A percentile compares a stretch with the other conserved stretches of the same genome.
phyloP scores from a whole-genome alignment of 805 yeast species.

The Candida nanaspora region DNA sequence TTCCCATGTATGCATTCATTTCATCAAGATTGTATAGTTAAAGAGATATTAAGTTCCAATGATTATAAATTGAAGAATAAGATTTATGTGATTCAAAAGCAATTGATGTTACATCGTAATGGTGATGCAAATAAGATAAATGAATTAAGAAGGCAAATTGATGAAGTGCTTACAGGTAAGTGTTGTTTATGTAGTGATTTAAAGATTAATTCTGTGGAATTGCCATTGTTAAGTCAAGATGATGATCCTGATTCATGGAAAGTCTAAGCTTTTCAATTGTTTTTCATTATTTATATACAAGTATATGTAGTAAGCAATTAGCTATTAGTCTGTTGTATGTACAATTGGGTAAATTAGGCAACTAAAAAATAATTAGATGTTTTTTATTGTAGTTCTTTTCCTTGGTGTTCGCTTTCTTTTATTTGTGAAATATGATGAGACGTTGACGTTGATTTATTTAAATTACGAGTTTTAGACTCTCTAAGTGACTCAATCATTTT shows the following conservation, averaged over 20 bases:
- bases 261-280: constrained; percentile 11
- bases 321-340: no score
- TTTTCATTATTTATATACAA: not conserved
- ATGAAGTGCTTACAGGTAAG: constrained; percentile 48
- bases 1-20: constrained; percentile 90
- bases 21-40: constrained; percentile 82
- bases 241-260: constrained; percentile 41
- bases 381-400: not conserved
- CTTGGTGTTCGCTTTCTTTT: no score
- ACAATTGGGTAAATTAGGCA: no score
- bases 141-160: constrained; percentile 41
- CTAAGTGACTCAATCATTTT: constrained; percentile 35
- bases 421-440: no score
- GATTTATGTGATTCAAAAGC: constrained; percentile 46
- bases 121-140: constrained; percentile 18
- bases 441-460: no score
- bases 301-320: no score
- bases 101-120: constrained; percentile 30
- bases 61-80: constrained; percentile 62
- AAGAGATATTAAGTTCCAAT: constrained; percentile 49
- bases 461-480: no score
- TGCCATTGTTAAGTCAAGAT: constrained; percentile 40
- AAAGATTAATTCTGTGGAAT: constrained; percentile 63
- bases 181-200: constrained; percentile 76
- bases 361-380: no score